Base-by-base conservation (phyloP, 1,139 yeast genomes). In the Diutina siamensis region DNA sequence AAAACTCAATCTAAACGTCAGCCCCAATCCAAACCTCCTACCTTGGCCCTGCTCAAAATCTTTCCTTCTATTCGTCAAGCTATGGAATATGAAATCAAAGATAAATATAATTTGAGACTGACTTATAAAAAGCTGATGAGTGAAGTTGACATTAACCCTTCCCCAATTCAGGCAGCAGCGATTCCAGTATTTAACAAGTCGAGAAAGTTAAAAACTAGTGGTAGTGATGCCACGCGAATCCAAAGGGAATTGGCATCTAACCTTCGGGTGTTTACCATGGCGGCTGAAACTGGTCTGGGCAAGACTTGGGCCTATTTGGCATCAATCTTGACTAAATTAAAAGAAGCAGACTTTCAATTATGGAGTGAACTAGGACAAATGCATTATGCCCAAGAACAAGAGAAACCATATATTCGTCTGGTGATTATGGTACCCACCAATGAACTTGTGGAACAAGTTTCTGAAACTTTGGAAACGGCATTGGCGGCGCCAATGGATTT, bases 231-330 rank as follows among this genome's bases (percentile, higher is more conserved):
- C 45, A 45, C 53, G 62, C 49, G 46, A 55, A 52, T 45, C 62
- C 52, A 56, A 49, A 46, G 50, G 48, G 47, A 52, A 53, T 61
- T 65, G 44, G 20, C 46, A 40, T 45, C 47, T 48, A 4, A 50
- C 53, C 34, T 56, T 57, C 7, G 41, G 41, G 73, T 83, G 0
- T 87, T 79, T 64, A 78, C 94, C 2, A 62, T 92, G 48, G 97
- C 97, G 1, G 96, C 97, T 2, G 97, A 92, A 59, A 92, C 98
- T 0, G 98, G 97, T 0, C 83, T 95, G 0, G 97, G 98, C 8
- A 92, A 92, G 60, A 92, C 98, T 0, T 78, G 95, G 79, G 88
- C 97, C 0, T 92, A 89, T 57, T 60, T 89, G 49, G 78, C 85
- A 0, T 88, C 95, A 0, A 53, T 89, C 35, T 54, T 89, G 45